Evolutionary conservation across 83 land plant genomes (phyloP), one percentile per base, ranked within the genome.

Genomic region (Picea abies): DNA sequence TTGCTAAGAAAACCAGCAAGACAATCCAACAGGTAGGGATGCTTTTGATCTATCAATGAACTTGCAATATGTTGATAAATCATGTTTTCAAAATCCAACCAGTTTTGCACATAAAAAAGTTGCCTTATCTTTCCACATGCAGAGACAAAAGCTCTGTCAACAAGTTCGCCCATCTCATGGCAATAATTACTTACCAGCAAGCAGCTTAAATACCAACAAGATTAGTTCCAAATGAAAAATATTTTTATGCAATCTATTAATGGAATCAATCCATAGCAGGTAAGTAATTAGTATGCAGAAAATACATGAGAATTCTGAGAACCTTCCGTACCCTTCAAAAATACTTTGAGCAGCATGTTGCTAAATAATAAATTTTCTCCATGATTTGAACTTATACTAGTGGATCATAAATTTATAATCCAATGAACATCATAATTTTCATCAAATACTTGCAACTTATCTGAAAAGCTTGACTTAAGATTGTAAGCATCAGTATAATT

Each of bases 241-340:
- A 20, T 22, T 69, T 15, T 20, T 49, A n/a, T 72, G 76, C 35
- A 72, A 41, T 72, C 52, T 44, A 72, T 72, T 47, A 72, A 72
- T 72, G 23, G 44, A 17, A 44, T n/a, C 25, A 39, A 12, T 72
- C 9, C 12, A 19, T 72, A 32, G 35, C 72, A 69, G 4, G 12
- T 72, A 19, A 71, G 20, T 6, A 71, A 39, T 2, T 71, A 37
- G 20, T 16, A 71, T 32, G 11, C 22, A 39, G 32, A 49, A 7
- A 32, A 19, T 20, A 39, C n/a, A 17, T 35, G 11, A 1, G 35
- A 71, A 39, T 39, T 4, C 7, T 39, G n/a, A 19, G 76, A 71
- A n/a, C 6, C 16, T 71, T 19, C 75, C n/a, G 0, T 70, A 39
- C 20, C 20, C 75, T 70, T 49, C 75, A 70, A 70, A 41, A 37